Evolutionary conservation across 495 filamentous ascomycete species (phyloP), one percentile per base, ranked within the genome.

Genomic region (Aspergillus panamensis): DNA sequence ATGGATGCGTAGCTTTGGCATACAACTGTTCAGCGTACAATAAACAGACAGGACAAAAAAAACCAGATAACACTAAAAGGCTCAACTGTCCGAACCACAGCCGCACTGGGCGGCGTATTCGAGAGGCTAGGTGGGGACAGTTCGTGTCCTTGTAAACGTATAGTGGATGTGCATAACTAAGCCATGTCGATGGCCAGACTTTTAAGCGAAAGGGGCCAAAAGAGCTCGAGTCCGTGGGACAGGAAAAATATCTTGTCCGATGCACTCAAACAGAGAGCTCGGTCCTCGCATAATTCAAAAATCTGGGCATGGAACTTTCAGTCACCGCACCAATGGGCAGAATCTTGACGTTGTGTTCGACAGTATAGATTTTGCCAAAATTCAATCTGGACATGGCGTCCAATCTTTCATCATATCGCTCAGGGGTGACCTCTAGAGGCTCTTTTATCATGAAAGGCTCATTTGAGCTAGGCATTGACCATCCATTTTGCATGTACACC

Each of bases 301-400:
- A 69, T 6, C 60, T 63, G 3, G 61, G 30, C 48, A 71, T 63
- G 3, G 70, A 74, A 14, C 44, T 29, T 0, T 64, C 37, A 8
- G 60, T 51, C 8, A 77, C 62, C 14, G 48, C 49, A 0, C 77
- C 78, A 31, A 77, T 66, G 1, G 71, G 58, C 8, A 66, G 59
- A 6, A 80, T 74, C 51, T 75, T 78, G 12, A 76, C 53, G 45
- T 80, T 77, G 51, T 79, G 73, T 56, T 81, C 75, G 21, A 78
- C 75, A 1, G 78, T 76, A 61, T 80, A 74, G 3, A 73, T 58
- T 47, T 81, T 81, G 13, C 68, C 73, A 49, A 75, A 80, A 45
- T 80, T 79, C 17, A 80, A 44, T 7, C 77, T 65, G 1, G 77
- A 80, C 63, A 70, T 69, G 0, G 40, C 6, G 47, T 80, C 69